Base-by-base conservation (phyloP, 177 flowering plant genomes). In the Vitis hybrid region DNA sequence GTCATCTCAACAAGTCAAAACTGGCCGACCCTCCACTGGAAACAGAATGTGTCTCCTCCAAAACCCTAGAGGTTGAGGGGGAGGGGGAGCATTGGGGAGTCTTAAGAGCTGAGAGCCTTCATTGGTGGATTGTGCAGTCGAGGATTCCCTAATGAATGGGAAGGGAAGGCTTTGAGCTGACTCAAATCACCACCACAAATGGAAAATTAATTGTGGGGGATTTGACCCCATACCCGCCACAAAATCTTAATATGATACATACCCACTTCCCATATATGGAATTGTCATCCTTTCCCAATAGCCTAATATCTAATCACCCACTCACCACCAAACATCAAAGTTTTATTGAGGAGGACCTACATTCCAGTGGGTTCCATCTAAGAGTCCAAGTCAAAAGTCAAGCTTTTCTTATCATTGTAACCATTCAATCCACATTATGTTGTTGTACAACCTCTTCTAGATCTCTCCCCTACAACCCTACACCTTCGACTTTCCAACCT, bases 191-290 rank as follows among this genome's bases (percentile, higher is more conserved):
- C 78, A 73, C 70, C 34, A 64, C 59, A 68, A 45, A 15, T 48
- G 70, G 68, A 49, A 51, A 69, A 14, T 51, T 63, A 52, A 68
- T 69, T 67, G 74, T 69, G 71, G 68, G 45, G 39, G 2, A 59
- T 77, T 78, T 77, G 80, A 79, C 79, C 75, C 69, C 58, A 45
- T 54, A 14, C 45, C 69, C 45, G 53, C 79, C 81, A 78, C 83
- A 70, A 71, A 61, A 79, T 61, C 54, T 62, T 58, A 58, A 31
- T 73, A 48, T 67, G 29, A 55, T 68, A 10, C 69, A 56, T 67
- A 51, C 72, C 72, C 75, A 70, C 74, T 75, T 77, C 80, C 76
- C 64, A 48, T 63, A n/a, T 65, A 71, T 72, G 76, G 78, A 74
- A 68, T 60, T 73, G 1, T 55, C 67, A 63, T 73, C 69, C 63